phyloP scores from a whole-genome alignment of 768 basidiomycete genomes.

The Russula lepida region DNA sequence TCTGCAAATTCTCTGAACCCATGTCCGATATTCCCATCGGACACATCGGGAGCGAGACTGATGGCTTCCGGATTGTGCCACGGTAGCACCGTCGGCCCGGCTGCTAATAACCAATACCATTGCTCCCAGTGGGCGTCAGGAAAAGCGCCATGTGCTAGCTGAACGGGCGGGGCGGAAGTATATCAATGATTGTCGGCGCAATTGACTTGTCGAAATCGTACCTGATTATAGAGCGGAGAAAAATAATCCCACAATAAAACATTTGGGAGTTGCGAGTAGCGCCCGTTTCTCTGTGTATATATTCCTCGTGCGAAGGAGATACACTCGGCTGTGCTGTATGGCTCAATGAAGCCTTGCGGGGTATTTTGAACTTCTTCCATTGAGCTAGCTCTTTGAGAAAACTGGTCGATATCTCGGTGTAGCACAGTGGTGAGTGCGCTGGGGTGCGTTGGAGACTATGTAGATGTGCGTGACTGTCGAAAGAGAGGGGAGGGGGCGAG shows the following conservation, averaged over 20 bases:
- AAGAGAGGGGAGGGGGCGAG: background rate
- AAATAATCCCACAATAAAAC: background rate
- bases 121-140: background rate
- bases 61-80: background rate
- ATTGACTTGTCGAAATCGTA: background rate
- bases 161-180: background rate
- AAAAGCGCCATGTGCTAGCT: background rate
- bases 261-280: background rate
- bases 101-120: background rate
- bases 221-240: background rate
- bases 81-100: background rate
- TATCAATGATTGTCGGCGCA: background rate
- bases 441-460: background rate
- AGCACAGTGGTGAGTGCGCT: background rate
- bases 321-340: background rate
- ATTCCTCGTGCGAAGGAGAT: background rate
- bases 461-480: background rate
- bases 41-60: background rate
- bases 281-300: background rate
- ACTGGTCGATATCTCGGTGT: background rate
- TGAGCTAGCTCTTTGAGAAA: background rate
- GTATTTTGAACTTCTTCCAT: background rate
- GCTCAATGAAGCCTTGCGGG: background rate
- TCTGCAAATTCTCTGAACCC: background rate
- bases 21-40: background rate